Evolutionary conservation across 2,329 filamentous ascomycete genomes (phyloP), one percentile per base, ranked within the genome.

Genomic region (Aspergillus fijiensis): DNA sequence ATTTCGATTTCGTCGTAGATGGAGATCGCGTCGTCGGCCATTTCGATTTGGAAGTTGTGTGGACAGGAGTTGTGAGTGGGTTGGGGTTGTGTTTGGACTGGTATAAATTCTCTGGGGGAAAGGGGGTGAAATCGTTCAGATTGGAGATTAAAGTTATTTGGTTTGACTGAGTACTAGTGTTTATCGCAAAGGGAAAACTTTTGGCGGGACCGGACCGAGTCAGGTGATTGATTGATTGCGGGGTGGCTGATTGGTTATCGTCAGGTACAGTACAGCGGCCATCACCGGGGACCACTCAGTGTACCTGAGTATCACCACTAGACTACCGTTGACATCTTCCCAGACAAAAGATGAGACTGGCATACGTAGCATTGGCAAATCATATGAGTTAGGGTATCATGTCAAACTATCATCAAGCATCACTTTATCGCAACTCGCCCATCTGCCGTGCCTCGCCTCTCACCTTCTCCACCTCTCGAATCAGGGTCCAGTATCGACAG

Each of bases 1-100:
- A 98, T 97, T 76, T 98, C 94, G 77, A 98, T 94, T 78, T 97
- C 94, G 73, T 98, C 94, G 82, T 97, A 98, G 75, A 96, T 91
- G 67, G 89, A 87, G 59, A 89, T 77, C 56, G 85, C 82, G 65
- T 89, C 72, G 73, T 88, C 87, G 39, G 86, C 82, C 86, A 88
- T 88, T 59, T 67, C 79, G 58, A 49, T 31, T 31, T 29, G 27
- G 7, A 9, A 55, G 55, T 60, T 50, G 51, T 27, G n/a, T 4
- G 23, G 4, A 4, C 3, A 23, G 14, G 48, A 33, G 10, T 54
- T 27, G 45, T 49, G 21, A 21, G 19, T 10, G 6, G 10, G n/a
- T 23, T 19, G 25, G 25, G 48, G 21, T 21, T 14, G 23, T 25
- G 25, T 50, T n/a, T 52, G 14, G 55, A 33, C 31, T 29, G 23